Conservation (phyloP, 129 eudicot species). For the Tanacetum coccineum region DNA sequence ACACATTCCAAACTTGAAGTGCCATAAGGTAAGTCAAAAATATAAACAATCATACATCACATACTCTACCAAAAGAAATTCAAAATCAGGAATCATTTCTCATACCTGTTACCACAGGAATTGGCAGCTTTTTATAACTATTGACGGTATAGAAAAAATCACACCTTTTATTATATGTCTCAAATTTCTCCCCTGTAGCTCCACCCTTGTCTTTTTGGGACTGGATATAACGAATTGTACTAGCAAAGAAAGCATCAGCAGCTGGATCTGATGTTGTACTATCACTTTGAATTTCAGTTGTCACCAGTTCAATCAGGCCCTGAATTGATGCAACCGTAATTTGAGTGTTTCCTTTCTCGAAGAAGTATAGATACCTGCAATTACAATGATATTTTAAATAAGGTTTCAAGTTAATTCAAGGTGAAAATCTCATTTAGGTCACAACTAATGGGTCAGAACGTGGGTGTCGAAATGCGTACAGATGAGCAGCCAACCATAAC, state of each 20-base stretch:
- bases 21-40: slow-evolving; percentile 14
- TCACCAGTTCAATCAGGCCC: slow-evolving; percentile 76
- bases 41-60: slow-evolving; percentile 29
- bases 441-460: too few relatives aligned
- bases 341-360: slow-evolving; percentile 89
- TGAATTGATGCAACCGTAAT: slow-evolving; percentile 77
- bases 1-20: slow-evolving; percentile 10
- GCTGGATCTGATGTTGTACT: slow-evolving; percentile 60
- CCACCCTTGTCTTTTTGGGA: slow-evolving; percentile 98
- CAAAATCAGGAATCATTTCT: slow-evolving; percentile 16
- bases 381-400: not conserved
- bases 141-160: slow-evolving; percentile 22
- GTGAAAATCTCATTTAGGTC: too few relatives aligned
- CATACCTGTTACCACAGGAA: slow-evolving; percentile 19
- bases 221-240: slow-evolving; percentile 80
- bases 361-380: slow-evolving; percentile 83
- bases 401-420: too few relatives aligned
- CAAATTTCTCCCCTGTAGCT: slow-evolving; percentile 77
- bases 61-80: slow-evolving; percentile 11
- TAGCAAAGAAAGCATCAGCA: slow-evolving; percentile 87
- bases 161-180: slow-evolving; percentile 53
- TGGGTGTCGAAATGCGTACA: too few relatives aligned
- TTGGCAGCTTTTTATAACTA: slow-evolving; percentile 8
- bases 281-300: slow-evolving; percentile 77
- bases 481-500: too few relatives aligned